These are phyloP conservation scores for Lotmaria passim DNA, from an alignment of 208 protist genomes.

Conservation along the genomic window DNA sequence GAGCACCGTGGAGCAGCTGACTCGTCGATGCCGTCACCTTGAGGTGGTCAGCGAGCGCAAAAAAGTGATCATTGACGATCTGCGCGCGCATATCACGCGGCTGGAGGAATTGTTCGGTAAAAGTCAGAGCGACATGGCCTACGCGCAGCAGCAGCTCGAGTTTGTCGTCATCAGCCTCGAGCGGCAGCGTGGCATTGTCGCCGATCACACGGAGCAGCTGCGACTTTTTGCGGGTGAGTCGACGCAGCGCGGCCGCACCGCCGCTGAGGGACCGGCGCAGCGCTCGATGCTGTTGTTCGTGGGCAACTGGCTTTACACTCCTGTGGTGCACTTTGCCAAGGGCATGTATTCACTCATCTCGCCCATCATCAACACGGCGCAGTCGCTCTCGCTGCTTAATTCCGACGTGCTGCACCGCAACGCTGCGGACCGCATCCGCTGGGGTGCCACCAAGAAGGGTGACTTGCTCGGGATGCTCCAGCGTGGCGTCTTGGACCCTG, in stretches of 20 bases:
- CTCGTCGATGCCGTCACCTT: conserved; percentile 35
- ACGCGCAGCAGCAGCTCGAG: conserved; percentile 86
- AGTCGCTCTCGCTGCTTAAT: conserved; percentile 86
- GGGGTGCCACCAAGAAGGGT: conserved; percentile 42
- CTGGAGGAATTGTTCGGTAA: conserved; percentile 74
- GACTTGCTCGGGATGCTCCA: conserved; percentile 79
- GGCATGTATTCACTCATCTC: conserved; percentile 81
- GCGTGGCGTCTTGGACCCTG: conserved; percentile 63
- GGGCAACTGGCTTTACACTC: conserved; percentile 81
- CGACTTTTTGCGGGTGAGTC: conserved; percentile 82
- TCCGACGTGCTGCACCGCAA: conserved; percentile 71
- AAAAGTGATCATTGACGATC: conserved; percentile 49
- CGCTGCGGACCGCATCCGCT: conserved; percentile 43
- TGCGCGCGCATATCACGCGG: conserved; percentile 46
- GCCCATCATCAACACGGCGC: conserved; percentile 72
- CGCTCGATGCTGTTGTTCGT: conserved; percentile 60
- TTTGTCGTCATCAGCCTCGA: conserved; percentile 81
- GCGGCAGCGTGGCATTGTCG: conserved; percentile 73
- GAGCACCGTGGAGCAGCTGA: conserved; percentile 24
- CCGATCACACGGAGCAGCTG: conserved; percentile 88
- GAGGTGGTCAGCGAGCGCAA: conserved; percentile 51
- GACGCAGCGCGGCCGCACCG: conserved; percentile 36
- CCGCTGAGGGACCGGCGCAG: conserved; percentile 8
- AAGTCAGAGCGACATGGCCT: conserved; percentile 72
- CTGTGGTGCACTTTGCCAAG: conserved; percentile 86